Conservation (phyloP, 805 yeast genomes). For the Suhomyces faveliae region DNA sequence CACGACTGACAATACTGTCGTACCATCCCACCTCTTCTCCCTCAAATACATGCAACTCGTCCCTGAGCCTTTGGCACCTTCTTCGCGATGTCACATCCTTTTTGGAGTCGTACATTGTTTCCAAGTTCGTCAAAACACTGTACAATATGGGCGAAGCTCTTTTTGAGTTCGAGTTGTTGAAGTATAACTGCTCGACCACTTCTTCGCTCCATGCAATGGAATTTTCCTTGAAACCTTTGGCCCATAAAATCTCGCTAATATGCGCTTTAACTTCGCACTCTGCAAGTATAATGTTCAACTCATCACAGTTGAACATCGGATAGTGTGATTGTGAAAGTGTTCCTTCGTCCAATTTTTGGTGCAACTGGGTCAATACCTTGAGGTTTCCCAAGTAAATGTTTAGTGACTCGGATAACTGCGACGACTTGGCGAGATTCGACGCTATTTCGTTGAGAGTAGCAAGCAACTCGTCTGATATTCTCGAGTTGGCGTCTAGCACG, state of each 20-base stretch:
- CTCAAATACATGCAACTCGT: conserved; percentile 27
- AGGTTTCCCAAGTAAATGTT: conserved; percentile 39
- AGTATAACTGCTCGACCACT: conserved; percentile 36
- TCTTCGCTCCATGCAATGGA: conserved; percentile 45
- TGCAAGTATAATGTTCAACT: conserved; percentile 25
- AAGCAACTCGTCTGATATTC: conserved; percentile 39
- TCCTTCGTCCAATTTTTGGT: conserved; percentile 16
- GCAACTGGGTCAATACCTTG: conserved; percentile 21
- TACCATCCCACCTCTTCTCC: conserved; percentile 30
- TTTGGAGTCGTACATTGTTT: conserved; percentile 29
- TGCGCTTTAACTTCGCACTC: conserved; percentile 38
- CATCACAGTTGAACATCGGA: conserved; percentile 38
- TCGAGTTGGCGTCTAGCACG: conserved; percentile 25
- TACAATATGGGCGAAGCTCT: conserved; percentile 29
- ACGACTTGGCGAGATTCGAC: conserved; percentile 23
- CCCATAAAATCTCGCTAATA: conserved; percentile 43
- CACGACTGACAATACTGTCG: conserved; percentile 29
- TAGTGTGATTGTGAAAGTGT: conserved; percentile 24
- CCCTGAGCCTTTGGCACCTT: conserved; percentile 28
- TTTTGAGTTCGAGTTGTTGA: conserved; percentile 25
- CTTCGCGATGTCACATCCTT: conserved; percentile 23
- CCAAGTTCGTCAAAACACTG: conserved; percentile 31
- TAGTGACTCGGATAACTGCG: conserved; percentile 24
- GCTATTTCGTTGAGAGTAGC: conserved; percentile 35
- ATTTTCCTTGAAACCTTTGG: conserved; percentile 34